Conservation (phyloP, 2,329 filamentous ascomycete genomes). For the Aspergillus intermedius region DNA sequence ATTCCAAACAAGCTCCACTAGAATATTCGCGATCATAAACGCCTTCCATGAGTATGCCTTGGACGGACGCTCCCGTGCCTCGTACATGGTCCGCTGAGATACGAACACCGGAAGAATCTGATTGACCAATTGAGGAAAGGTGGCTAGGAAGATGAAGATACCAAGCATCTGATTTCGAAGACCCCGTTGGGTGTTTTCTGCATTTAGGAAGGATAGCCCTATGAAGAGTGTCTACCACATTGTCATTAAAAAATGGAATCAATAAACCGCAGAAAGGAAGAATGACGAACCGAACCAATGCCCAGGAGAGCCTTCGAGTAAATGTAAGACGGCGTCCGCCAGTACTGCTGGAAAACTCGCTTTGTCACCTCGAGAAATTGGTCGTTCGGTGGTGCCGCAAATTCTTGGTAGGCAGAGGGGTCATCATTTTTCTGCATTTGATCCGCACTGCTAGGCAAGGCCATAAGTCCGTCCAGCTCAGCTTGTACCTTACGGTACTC, state of each 20-base stretch:
- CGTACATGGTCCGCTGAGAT: slow-evolving; percentile 53
- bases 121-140: slow-evolving; percentile 59
- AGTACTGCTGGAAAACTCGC: slow-evolving; percentile 86
- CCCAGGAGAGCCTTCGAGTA: slow-evolving; percentile 73
- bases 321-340: slow-evolving; percentile 83
- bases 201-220: slow-evolving; percentile 74
- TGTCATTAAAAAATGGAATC: too few relatives aligned
- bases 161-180: slow-evolving; percentile 87
- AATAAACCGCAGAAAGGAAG: too few relatives aligned
- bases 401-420: slow-evolving; percentile 63
- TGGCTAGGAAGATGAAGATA: slow-evolving; percentile 77
- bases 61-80: slow-evolving; percentile 55
- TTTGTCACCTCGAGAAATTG: slow-evolving; percentile 64
- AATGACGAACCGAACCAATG: slow-evolving; percentile 40
- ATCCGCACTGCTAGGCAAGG: slow-evolving; percentile 16
- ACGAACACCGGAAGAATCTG: slow-evolving; percentile 56
- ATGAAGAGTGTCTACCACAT: slow-evolving; percentile 58
- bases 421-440: slow-evolving; percentile 27
- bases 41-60: slow-evolving; percentile 70
- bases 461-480: slow-evolving; percentile 48
- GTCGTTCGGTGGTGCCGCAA: slow-evolving; percentile 64
- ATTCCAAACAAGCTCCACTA: slow-evolving; percentile 65
- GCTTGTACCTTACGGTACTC: slow-evolving; percentile 53
- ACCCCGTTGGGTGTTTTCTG: slow-evolving; percentile 67
- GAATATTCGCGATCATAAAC: slow-evolving; percentile 64